These are phyloP conservation scores for Trametes sp. DNA, from an alignment of 1,284 basidiomycete genomes.

Conservation along the genomic window DNA sequence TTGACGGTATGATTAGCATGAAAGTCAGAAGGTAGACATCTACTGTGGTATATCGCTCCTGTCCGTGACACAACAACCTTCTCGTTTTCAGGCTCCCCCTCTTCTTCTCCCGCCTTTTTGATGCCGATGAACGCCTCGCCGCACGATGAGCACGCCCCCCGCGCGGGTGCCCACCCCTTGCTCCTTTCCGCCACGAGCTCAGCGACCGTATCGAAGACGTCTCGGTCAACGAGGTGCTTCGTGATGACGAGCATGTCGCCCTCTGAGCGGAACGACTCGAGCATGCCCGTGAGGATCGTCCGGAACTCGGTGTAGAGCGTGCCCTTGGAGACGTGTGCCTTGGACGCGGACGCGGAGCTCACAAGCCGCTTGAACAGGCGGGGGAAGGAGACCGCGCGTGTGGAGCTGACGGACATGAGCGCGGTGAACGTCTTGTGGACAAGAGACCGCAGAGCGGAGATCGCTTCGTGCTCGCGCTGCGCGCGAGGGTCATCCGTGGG, in stretches of 20 bases:
- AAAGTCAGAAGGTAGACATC: conserved; percentile 50
- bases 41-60: conserved; percentile 65
- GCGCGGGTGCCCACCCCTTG: conserved; percentile 41
- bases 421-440: conserved; percentile 89
- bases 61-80: conserved; percentile 65
- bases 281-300: conserved; percentile 90
- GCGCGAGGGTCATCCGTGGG: conserved; percentile 32
- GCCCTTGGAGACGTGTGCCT: conserved; percentile 53
- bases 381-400: conserved; percentile 89
- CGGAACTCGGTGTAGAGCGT: conserved; percentile 93
- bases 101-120: conserved; percentile 29
- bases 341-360: conserved; percentile 67
- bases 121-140: conserved; percentile 31
- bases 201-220: conserved; percentile 81
- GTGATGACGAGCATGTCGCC: conserved; percentile 92
- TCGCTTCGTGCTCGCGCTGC: conserved; percentile 41
- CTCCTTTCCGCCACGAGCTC: conserved; percentile 44
- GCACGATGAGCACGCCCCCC: conserved; percentile 36
- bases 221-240: conserved; percentile 83
- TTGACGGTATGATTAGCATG: conserved; percentile 35
- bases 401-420: conserved; percentile 85
- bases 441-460: conserved; percentile 70
- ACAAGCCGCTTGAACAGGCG: conserved; percentile 91
- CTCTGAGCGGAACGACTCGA: conserved; percentile 92
- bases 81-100: conserved; percentile 30